phyloP scores from a whole-genome alignment of 106 monocot species.

The Phalaenopsis equestris region DNA sequence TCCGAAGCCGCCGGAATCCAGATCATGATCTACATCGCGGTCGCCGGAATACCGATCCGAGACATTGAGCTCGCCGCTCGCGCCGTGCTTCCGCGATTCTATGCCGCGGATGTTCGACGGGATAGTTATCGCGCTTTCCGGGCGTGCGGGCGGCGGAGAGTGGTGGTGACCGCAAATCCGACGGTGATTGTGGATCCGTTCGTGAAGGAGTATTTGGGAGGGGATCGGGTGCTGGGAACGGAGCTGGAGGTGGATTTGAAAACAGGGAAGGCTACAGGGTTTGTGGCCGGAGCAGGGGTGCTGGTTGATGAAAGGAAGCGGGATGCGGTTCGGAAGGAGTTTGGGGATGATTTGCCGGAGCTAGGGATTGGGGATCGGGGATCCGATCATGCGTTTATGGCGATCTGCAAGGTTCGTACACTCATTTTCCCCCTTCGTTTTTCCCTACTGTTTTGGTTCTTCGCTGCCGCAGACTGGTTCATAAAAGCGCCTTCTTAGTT shows the following conservation, averaged over 20 bases:
- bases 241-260: slow-evolving; percentile 49
- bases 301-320: slow-evolving; percentile 48
- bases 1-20: slow-evolving; percentile 54
- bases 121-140: slow-evolving; percentile 62
- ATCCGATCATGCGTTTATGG: slow-evolving; percentile 72
- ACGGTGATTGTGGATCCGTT: slow-evolving; percentile 77
- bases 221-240: slow-evolving; percentile 60
- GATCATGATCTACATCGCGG: slow-evolving; percentile 58
- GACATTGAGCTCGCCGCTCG: slow-evolving; percentile 56
- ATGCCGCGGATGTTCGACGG: slow-evolving; percentile 51
- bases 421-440: neutral
- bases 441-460: neutral
- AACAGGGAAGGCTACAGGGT: slow-evolving; percentile 53
- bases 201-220: slow-evolving; percentile 64
- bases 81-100: slow-evolving; percentile 78
- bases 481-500: no score
- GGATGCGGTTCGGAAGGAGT: slow-evolving; percentile 32
- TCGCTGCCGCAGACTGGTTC: neutral
- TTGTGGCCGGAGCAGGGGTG: slow-evolving; percentile 38
- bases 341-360: slow-evolving; percentile 45
- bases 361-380: slow-evolving; percentile 70
- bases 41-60: slow-evolving; percentile 36
- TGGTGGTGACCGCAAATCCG: slow-evolving; percentile 82
- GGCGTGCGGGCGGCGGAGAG: slow-evolving; percentile 40
- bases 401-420: slow-evolving; percentile 68